These are phyloP conservation scores for Yamadazyma triangularis DNA, from an alignment of 1,139 yeast genomes.

Conservation along the genomic window DNA sequence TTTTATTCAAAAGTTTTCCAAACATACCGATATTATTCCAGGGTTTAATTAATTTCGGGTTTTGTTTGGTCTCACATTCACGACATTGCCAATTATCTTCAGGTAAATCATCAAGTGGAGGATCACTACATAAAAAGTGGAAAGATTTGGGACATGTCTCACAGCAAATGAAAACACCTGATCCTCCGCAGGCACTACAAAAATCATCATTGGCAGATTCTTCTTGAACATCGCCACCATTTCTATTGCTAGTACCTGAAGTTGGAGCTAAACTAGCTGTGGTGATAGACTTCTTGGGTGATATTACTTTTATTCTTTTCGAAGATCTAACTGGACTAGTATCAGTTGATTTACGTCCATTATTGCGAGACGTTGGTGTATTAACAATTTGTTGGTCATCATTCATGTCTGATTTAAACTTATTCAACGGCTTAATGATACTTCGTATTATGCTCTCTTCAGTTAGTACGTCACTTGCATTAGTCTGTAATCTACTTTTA, in stretches of 20 bases:
- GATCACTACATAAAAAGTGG: slow-evolving; percentile 87
- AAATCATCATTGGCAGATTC: slow-evolving; percentile 71
- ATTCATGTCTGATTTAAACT: neutral
- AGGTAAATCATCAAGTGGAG: slow-evolving; percentile 80
- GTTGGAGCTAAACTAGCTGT: slow-evolving; percentile 27
- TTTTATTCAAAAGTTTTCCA: slow-evolving; percentile 56
- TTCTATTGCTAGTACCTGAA: slow-evolving; percentile 7
- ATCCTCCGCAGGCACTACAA: slow-evolving; percentile 82
- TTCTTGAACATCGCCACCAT: slow-evolving; percentile 3
- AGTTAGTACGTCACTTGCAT: slow-evolving; percentile 26
- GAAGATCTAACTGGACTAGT: slow-evolving; percentile 15
- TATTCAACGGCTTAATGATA: slow-evolving; percentile 9
- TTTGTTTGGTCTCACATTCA: slow-evolving; percentile 50
- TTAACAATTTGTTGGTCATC: too few relatives aligned
- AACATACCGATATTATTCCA: slow-evolving; percentile 52
- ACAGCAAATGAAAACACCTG: slow-evolving; percentile 89
- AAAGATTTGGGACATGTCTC: slow-evolving; percentile 90
- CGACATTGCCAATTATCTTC: slow-evolving; percentile 90
- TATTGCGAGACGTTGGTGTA: slow-evolving; percentile 3
- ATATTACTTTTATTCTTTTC: slow-evolving; percentile 38
- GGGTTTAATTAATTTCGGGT: slow-evolving; percentile 23
- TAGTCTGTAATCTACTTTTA: slow-evolving; percentile 4
- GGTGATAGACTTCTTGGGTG: slow-evolving; percentile 32
- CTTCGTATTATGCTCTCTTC: slow-evolving; percentile 29
- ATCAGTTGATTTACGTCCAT: slow-evolving; percentile 3